A percentile compares a stretch with the other conserved stretches of the same genome.
phyloP scores from a whole-genome alignment of 768 basidiomycete genomes.

The Suillus luteus region DNA sequence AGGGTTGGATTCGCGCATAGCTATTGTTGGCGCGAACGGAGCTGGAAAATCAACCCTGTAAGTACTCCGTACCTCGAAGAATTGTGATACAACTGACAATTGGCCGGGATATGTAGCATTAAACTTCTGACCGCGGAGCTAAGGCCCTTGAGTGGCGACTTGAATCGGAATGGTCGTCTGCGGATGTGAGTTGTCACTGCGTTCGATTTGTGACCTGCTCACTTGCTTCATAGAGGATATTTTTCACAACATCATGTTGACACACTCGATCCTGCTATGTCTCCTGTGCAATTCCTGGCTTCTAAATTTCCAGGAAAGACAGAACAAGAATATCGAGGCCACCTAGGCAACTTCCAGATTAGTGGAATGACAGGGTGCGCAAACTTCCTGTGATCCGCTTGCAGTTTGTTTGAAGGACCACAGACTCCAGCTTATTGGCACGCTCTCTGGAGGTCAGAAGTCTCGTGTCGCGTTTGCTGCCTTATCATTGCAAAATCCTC shows the following conservation, averaged over 20 bases:
- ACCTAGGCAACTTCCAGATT: constrained; percentile 96
- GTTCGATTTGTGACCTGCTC: constrained; percentile 12
- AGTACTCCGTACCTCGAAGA: constrained; percentile 25
- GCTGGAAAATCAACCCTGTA: constrained; percentile 96
- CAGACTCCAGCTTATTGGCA: constrained; percentile 86
- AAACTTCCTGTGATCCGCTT: constrained; percentile 1
- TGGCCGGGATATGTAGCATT: constrained; percentile 53
- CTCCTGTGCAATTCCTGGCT: constrained; percentile 93
- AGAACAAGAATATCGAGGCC: constrained; percentile 95
- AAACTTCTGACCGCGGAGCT: constrained; percentile 89
- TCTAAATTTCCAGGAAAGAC: constrained; percentile 90
- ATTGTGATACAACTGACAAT: background rate
- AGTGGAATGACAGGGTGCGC: constrained; percentile 89
- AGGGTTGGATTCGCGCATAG: constrained; percentile 91
- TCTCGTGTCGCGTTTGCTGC: constrained; percentile 92
- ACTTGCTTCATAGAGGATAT: constrained; percentile 59
- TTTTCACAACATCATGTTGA: constrained; percentile 98
- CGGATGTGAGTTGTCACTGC: constrained; percentile 62
- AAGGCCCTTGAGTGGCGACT: constrained; percentile 71
- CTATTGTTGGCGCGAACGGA: constrained; percentile 93
- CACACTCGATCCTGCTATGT: constrained; percentile 77
- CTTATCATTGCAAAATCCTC: constrained; percentile 84
- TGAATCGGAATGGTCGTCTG: constrained; percentile 88
- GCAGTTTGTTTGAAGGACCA: constrained; percentile 1
- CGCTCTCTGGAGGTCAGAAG: constrained; percentile 94